Evolutionary conservation across 495 filamentous ascomycete species (phyloP), one percentile per base, ranked within the genome.

Genomic region (Tuber indicum): DNA sequence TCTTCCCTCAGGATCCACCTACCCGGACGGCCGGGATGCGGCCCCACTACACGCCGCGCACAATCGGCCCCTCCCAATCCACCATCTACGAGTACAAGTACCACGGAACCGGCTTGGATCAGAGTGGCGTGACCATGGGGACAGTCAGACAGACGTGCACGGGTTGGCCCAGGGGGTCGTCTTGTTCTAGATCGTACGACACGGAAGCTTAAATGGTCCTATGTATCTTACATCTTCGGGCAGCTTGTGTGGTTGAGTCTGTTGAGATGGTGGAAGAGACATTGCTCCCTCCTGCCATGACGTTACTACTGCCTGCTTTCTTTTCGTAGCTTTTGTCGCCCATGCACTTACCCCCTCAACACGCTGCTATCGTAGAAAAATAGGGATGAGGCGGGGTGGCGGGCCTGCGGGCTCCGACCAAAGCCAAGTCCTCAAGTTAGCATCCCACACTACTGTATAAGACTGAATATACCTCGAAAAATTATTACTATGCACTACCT

Each of bases 91-190:
- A 42, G 42, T n/a, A 0, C 49, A 9, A 42, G 42, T 8, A 42
- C 3, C 47, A n/a, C 21, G 7, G 23, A n/a, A n/a, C 7, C 0
- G 2, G 23, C 49, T 12, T 9, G 0, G 23, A n/a, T 52, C 23
- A 17, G 23, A 12, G 0, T 0, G 23, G 0, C 3, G 9, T 1
- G 49, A n/a, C 12, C 0, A 2, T n/a, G 9, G 8, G 23, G 21
- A 52, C 23, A 52, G 39, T 3, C 17, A 4, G 17, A 47, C 8
- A n/a, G 7, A 12, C 23, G 3, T 3, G 0, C n/a, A 52, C 8
- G 0, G 8, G 49, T 12, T n/a, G 9, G 21, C 8, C 7, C 0
- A 12, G 23, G 49, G 0, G 8, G 49, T n/a, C n/a, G 3, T n/a
- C 1, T 7, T 1, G 23, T n/a, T 52, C 21, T n/a, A 41, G 3